These are phyloP conservation scores for Leccinum imitatum DNA, from an alignment of 768 basidiomycete genomes.

Conservation along the genomic window DNA sequence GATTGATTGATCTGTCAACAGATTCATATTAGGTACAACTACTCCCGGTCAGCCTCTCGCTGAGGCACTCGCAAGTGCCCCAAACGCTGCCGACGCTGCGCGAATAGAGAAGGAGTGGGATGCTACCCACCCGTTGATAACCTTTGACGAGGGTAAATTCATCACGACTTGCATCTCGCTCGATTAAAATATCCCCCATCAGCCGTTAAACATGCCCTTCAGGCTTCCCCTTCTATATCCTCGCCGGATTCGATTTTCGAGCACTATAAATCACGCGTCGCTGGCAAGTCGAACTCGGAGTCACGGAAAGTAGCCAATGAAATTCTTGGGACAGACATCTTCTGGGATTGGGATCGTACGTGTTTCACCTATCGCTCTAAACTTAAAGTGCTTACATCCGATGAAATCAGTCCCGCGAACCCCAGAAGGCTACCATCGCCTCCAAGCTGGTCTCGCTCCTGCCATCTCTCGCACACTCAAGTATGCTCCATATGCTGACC, in stretches of 20 bases:
- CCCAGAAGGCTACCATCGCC: slow-evolving; percentile 89
- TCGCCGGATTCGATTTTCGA: slow-evolving; percentile 46
- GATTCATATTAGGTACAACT: slow-evolving; percentile 68
- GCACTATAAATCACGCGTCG: slow-evolving; percentile 55
- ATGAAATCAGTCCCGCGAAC: slow-evolving; percentile 71
- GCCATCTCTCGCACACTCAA: slow-evolving; percentile 79
- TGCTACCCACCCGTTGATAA: slow-evolving; percentile 62
- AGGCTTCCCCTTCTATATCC: slow-evolving; percentile 21
- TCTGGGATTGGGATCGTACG: slow-evolving; percentile 89
- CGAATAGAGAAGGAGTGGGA: slow-evolving; percentile 77
- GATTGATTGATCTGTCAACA: slow-evolving; percentile 24
- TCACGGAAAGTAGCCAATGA: slow-evolving; percentile 73
- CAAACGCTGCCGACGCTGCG: slow-evolving; percentile 68
- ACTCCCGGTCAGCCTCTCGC: slow-evolving; percentile 53
- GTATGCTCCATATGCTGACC: slow-evolving; percentile 85
- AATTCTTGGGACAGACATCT: slow-evolving; percentile 59
- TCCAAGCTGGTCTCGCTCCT: slow-evolving; percentile 74
- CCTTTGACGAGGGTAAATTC: slow-evolving; percentile 77
- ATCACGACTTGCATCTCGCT: slow-evolving; percentile 45
- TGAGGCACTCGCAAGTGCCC: slow-evolving; percentile 66
- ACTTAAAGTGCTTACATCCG: neutral
- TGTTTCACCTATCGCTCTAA: slow-evolving; percentile 9
- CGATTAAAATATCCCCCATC: slow-evolving; percentile 1
- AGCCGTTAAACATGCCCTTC: slow-evolving; percentile 28
- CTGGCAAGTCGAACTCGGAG: slow-evolving; percentile 70